Percentiles rank a stretch among this genome's conserved stretches.
phyloP scores from a whole-genome alignment of 352 stramenopile species.

The Globisporangium splendens region DNA sequence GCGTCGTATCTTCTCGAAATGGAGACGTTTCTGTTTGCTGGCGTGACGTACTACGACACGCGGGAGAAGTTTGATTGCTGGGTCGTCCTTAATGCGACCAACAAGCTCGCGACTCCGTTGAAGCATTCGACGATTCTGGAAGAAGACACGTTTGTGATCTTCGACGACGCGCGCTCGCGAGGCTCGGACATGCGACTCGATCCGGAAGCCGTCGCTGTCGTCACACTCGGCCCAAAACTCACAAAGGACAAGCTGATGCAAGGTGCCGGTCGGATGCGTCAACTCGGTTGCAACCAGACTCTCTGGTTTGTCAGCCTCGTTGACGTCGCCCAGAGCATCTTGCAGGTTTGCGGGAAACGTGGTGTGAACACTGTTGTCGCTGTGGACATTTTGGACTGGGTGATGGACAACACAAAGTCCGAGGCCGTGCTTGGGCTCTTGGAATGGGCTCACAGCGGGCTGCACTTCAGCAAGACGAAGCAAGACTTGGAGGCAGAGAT shows the following conservation, averaged over 20 bases:
- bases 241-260: constrained; percentile 94
- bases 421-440: constrained; percentile 58
- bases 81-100: constrained; percentile 70
- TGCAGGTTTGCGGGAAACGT: constrained; percentile 13
- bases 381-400: constrained; percentile 76
- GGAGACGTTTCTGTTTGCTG: constrained; percentile 25
- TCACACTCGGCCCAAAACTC: constrained; percentile 83
- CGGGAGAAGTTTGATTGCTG: constrained; percentile 48
- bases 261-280: constrained; percentile 82
- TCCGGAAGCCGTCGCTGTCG: constrained; percentile 55
- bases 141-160: constrained; percentile 88
- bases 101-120: constrained; percentile 34
- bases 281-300: constrained; percentile 66
- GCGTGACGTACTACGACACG: constrained; percentile 86
- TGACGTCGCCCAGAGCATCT: constrained; percentile 61
- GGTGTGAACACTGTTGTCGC: constrained; percentile 14
- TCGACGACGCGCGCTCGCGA: constrained; percentile 87
- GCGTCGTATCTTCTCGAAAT: constrained; percentile 43
- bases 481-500: constrained; percentile 21
- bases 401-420: constrained; percentile 81
- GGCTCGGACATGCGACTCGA: constrained; percentile 88
- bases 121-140: constrained; percentile 71
- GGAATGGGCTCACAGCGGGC: constrained; percentile 76
- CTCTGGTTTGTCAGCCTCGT: constrained; percentile 64
- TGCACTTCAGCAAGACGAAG: constrained; percentile 55